These are phyloP conservation scores for Cyclotella sp. DNA, from an alignment of 108 stramenopile genomes.

Conservation along the genomic window DNA sequence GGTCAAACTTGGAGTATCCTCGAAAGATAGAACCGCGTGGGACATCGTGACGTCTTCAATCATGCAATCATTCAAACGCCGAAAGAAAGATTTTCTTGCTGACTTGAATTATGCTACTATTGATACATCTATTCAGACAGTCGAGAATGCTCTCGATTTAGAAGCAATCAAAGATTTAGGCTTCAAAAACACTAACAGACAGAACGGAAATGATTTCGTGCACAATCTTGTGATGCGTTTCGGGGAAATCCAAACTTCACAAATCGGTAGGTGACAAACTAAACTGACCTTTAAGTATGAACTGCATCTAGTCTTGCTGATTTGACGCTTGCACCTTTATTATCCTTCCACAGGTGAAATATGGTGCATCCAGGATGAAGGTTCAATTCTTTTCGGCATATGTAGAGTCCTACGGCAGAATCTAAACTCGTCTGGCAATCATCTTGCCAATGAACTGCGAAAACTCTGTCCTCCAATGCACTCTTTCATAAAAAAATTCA, in stretches of 20 bases:
- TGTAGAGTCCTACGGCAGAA: conserved; percentile 40
- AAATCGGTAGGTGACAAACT: conserved; percentile 42
- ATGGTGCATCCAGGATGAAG: conserved; percentile 66
- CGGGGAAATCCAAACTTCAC: conserved; percentile 66
- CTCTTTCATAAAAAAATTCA: conserved; percentile 45
- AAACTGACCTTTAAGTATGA: neutral
- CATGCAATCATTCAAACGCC: conserved; percentile 23
- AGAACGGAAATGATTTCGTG: conserved; percentile 34
- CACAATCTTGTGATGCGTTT: conserved; percentile 50
- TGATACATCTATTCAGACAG: conserved; percentile 66
- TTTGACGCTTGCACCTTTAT: neutral
- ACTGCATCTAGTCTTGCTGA: neutral
- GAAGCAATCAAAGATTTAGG: conserved; percentile 58
- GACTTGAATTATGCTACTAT: conserved; percentile 52
- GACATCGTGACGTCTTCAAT: conserved; percentile 22
- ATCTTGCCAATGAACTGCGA: conserved; percentile 29
- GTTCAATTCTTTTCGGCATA: conserved; percentile 47
- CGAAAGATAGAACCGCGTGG: conserved; percentile 26
- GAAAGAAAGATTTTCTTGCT: conserved; percentile 30
- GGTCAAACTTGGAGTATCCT: conserved; percentile 19
- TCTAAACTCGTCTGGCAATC: conserved; percentile 2
- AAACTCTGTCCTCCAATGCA: conserved; percentile 26
- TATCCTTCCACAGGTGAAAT: conserved; percentile 46
- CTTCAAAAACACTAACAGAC: conserved; percentile 10
- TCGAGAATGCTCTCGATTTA: conserved; percentile 66